Evolutionary conservation across 176 grass and related monocot genomes (phyloP).

Genomic region (Rhynchospora tenuis): DNA sequence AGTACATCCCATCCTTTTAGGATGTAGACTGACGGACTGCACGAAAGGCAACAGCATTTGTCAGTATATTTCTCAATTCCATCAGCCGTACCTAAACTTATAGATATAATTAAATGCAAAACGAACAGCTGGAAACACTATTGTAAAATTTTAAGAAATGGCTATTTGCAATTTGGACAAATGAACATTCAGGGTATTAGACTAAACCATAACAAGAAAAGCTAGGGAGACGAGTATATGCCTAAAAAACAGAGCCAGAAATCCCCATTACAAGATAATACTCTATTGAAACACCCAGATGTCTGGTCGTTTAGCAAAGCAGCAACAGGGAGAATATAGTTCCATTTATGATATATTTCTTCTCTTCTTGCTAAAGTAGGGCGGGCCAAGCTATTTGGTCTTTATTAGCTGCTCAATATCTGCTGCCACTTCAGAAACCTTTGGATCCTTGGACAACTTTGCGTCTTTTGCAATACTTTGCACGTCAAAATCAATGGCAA

Average conservation of each 20-base stretch:
- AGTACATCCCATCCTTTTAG: too few relatives aligned
- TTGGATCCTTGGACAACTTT: slow-evolving; percentile 59
- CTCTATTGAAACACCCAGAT: background rate
- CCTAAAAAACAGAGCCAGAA: background rate
- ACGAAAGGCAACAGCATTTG: background rate
- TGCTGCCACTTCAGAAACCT: slow-evolving; percentile 70
- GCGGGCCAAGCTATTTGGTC: too few relatives aligned
- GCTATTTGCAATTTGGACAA: background rate
- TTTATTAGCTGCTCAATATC: slow-evolving; percentile 77
- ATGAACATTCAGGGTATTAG: background rate
- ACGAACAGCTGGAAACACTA: background rate
- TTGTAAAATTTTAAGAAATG: background rate
- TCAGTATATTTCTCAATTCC: background rate
- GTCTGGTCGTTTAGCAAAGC: background rate
- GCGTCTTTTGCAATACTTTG: slow-evolving; percentile 55
- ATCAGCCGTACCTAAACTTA: background rate
- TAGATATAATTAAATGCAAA: background rate
- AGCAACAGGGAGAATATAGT: background rate
- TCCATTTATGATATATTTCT: background rate
- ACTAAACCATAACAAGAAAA: background rate
- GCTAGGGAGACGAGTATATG: background rate
- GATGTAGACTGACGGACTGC: too few relatives aligned
- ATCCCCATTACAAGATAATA: background rate
- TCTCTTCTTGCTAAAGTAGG: background rate
- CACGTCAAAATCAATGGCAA: slow-evolving; percentile 87